These are phyloP conservation scores for Dissoconium aciculare DNA, from an alignment of 2,329 filamentous ascomycete genomes.

Conservation along the genomic window DNA sequence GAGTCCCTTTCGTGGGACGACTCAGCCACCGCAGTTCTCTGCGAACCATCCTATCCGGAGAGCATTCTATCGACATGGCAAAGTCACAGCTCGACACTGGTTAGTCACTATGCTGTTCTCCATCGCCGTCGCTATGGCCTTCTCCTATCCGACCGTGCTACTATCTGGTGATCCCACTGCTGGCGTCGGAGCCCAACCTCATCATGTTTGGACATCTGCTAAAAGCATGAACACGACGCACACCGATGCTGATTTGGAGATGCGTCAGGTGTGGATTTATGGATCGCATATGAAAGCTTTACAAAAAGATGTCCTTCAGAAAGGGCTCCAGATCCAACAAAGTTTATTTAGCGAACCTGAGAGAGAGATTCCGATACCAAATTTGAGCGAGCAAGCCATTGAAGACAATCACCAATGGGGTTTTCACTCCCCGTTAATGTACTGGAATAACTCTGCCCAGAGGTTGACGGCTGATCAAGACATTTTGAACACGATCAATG, in stretches of 20 bases:
- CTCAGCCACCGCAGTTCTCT: slow-evolving; percentile 53
- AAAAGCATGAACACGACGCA: slow-evolving; percentile 20
- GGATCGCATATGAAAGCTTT: slow-evolving; percentile 67
- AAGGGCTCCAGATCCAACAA: slow-evolving; percentile 56
- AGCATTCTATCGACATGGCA: slow-evolving; percentile 54
- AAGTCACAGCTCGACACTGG: slow-evolving; percentile 57
- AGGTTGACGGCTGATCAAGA: slow-evolving; percentile 47
- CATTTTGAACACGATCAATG: slow-evolving; percentile 55
- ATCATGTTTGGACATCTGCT: slow-evolving; percentile 58
- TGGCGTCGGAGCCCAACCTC: slow-evolving; percentile 55
- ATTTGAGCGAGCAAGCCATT: slow-evolving; percentile 6
- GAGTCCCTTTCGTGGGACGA: slow-evolving; percentile 64
- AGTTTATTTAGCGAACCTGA: slow-evolving; percentile 48
- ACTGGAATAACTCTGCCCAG: slow-evolving; percentile 54
- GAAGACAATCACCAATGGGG: slow-evolving; percentile 44
- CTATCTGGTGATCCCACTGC: slow-evolving; percentile 57
- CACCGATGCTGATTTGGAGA: slow-evolving; percentile 53
- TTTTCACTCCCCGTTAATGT: slow-evolving; percentile 68
- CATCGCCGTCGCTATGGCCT: slow-evolving; percentile 52
- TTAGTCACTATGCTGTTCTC: slow-evolving; percentile 59
- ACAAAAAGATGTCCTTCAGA: slow-evolving; percentile 47
- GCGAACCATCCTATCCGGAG: slow-evolving; percentile 50
- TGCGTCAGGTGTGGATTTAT: slow-evolving; percentile 71
- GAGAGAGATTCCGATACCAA: too few species aligned
- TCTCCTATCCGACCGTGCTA: slow-evolving; percentile 62